These are phyloP conservation scores for Fusarium subglutinans DNA, from an alignment of 2,329 filamentous ascomycete genomes.

Conservation along the genomic window DNA sequence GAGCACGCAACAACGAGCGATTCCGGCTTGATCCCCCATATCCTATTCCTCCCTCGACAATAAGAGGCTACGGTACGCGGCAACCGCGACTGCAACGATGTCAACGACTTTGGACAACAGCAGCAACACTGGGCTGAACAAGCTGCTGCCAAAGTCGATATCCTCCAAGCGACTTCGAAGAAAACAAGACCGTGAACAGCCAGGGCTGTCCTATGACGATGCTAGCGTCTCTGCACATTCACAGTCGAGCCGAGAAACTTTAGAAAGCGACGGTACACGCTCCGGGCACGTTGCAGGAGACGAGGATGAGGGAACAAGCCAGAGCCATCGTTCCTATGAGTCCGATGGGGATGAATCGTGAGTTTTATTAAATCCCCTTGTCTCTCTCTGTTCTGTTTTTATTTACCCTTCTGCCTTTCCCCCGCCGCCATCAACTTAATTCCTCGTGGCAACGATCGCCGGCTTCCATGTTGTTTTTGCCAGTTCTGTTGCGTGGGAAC, in stretches of 20 bases:
- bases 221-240: conserved; percentile 46
- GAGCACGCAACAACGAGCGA: conserved; percentile 9
- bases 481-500: conserved; percentile 22
- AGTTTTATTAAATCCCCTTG: conserved; percentile 28
- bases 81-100: conserved; percentile 1
- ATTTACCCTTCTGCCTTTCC: background rate
- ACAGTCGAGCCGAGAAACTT: conserved; percentile 53
- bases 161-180: conserved; percentile 59
- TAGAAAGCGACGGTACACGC: conserved; percentile 46
- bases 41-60: background rate
- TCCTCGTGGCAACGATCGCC: background rate
- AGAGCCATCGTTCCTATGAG: conserved; percentile 48
- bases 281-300: conserved; percentile 47
- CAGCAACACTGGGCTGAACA: conserved; percentile 53
- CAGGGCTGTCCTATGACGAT: conserved; percentile 39
- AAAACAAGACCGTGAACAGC: conserved; percentile 55
- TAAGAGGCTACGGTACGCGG: background rate
- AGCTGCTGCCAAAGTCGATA: conserved; percentile 64
- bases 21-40: background rate
- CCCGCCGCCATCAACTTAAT: background rate
- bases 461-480: background rate
- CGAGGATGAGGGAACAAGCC: conserved; percentile 46
- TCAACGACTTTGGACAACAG: conserved; percentile 38
- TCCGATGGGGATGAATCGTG: conserved; percentile 47
- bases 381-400: conserved; percentile 1